Conservation (phyloP, 1,139 yeast species). For the Debaryomyces fabryi region DNA sequence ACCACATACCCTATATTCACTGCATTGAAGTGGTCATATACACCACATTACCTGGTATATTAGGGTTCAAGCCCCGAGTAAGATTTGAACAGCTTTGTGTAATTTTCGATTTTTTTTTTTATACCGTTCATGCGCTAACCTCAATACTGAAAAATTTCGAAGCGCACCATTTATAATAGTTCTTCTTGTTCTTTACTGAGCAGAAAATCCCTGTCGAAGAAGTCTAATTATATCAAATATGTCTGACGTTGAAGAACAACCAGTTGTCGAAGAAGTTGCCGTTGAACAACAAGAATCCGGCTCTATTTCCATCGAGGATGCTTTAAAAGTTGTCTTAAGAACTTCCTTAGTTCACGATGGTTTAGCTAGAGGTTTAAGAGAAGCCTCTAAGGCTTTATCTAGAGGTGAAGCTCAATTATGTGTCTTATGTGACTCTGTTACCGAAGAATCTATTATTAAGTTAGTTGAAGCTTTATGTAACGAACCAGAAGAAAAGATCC, state of each 20-base stretch:
- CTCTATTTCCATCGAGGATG: conserved; percentile 96
- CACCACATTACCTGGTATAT: neutral
- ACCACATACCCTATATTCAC: neutral
- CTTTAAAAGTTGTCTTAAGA: conserved; percentile 97
- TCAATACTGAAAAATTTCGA: conserved; percentile 20
- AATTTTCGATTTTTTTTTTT: conserved; percentile 8
- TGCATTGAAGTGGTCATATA: neutral
- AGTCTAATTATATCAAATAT: conserved; percentile 62
- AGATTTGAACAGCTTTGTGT: neutral
- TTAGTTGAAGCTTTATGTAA: conserved; percentile 99
- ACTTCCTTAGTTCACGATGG: conserved; percentile 98
- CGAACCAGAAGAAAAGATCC: conserved; percentile 96
- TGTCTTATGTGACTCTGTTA: conserved; percentile 97
- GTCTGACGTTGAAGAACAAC: conserved; percentile 89
- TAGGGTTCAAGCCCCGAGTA: conserved; percentile 7
- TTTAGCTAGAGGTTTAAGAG: conserved; percentile 99
- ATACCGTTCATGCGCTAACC: conserved; percentile 5
- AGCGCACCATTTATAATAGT: conserved; percentile 7
- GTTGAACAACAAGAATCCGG: conserved; percentile 84
- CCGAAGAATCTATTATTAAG: conserved; percentile 96
- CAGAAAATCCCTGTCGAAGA: conserved; percentile 82
- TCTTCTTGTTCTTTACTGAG: conserved; percentile 61
- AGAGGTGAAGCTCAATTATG: conserved; percentile 97
- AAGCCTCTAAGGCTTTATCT: conserved; percentile 98
- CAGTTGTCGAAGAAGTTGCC: conserved; percentile 82